Base-by-base conservation (phyloP, 179 eudicot genomes). In the Monotropa hypopitys region DNA sequence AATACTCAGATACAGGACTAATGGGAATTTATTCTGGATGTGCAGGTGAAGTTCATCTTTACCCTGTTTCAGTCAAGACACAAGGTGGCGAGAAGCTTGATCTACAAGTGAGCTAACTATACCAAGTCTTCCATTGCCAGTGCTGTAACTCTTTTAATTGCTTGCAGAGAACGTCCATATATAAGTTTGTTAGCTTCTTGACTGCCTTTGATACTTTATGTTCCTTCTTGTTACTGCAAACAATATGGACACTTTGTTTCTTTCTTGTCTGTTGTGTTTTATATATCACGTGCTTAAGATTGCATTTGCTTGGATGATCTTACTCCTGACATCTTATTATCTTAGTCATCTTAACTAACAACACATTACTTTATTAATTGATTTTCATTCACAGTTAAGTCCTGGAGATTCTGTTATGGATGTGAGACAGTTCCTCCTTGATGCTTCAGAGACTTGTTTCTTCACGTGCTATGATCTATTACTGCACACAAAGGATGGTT, bases 361-460 rank as follows among this genome's bases (percentile, higher is more conserved):
- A 8, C 51, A 3, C 15, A 50, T 50, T 21, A 61, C 33, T 66
- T 49, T 16, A 42, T 40, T 23, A 46, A 76, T 40, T 57, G 21
- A 56, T 74, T 72, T 23, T 69, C 56, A 47, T 12, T 80, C 82
- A 72, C 92, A 95, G 99, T 86, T 95, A 69, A 93, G 89, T 78
- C 98, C 99, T 9, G 95, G 93, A 28, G 99, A 95, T 85, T 91
- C 99, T 49, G 99, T 95, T 62, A 93, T 95, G 97, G 99, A 95
- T 81, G 97, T 95, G 79, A 83, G 99, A 47, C 99, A 93, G 77
- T 95, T 95, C 76, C 94, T 95, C 72, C 97, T 95, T 74, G 98
- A 95, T 87, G 97, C 98, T 56, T 89, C 97, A 3, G 98, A 93
- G 87, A 95, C 99, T 26, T 95, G 99, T 77, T 93, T 83, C 76